Evolutionary conservation across 2,329 filamentous ascomycete species (phyloP).

Genomic region (Neonectria neomacrospora): DNA sequence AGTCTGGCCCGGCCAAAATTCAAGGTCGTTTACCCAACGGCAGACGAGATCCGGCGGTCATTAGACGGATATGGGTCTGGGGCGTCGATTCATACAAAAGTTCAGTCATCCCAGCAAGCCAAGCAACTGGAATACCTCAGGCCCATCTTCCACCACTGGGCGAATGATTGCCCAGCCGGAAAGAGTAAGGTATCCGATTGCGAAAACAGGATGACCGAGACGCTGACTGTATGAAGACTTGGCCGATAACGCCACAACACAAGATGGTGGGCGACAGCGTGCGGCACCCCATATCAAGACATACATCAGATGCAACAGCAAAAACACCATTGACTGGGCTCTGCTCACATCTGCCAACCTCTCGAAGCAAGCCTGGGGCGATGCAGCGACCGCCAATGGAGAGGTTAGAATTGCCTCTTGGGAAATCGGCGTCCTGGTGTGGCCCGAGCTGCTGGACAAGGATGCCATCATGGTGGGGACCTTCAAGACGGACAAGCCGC

Average conservation of each 20-base stretch:
- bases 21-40: constrained; percentile 83
- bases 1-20: constrained; percentile 58
- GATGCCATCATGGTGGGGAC: constrained; percentile 72
- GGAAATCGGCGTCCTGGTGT: constrained; percentile 85
- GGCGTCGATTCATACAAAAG: constrained; percentile 83
- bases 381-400: constrained; percentile 64
- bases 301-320: constrained; percentile 74
- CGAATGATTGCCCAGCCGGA: constrained; percentile 63
- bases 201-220: background rate
- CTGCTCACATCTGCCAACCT: constrained; percentile 91
- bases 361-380: constrained; percentile 90
- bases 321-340: constrained; percentile 79
- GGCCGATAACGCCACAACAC: constrained; percentile 32
- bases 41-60: constrained; percentile 79
- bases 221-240: constrained; percentile 42
- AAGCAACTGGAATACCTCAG: constrained; percentile 80
- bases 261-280: constrained; percentile 69
- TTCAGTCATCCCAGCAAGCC: constrained; percentile 73
- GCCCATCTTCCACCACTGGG: constrained; percentile 81
- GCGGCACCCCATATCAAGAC: constrained; percentile 93
- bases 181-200: constrained; percentile 39
- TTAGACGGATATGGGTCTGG: constrained; percentile 84
- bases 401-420: constrained; percentile 81
- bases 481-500: constrained; percentile 71
- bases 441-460: constrained; percentile 71